Evolutionary conservation across 225 moss, liverwort and hornwort species (phyloP), one percentile per base, ranked within the genome.

Genomic region (Marchantia polymorpha): DNA sequence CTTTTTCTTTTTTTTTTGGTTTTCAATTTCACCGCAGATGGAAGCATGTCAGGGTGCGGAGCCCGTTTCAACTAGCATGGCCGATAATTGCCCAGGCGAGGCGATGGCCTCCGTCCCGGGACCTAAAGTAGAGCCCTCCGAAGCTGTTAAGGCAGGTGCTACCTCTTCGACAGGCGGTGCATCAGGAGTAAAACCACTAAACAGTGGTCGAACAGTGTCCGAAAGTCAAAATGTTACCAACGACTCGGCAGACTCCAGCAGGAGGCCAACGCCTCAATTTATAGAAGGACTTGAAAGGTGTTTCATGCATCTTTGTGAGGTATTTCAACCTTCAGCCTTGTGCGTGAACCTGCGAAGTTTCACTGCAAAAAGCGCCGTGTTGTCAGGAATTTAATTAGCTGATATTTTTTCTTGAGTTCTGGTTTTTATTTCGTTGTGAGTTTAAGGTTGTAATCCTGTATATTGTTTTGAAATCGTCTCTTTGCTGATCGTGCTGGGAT

Each of bases 281-380:
- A 76, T 89, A 67, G 94, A 92, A 75, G 94, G 91, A 81, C 82
- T 94, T 78, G 94, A 94, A 84, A 79, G 80, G 81, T 91, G 96
- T 73, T 96, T 96, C 74, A 71, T 83, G 55, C 89, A 90, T 75
- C 87, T 86, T 73, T 96, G 94, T 69, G 92, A 96, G 94, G 96
- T 94, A 85, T 31, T 66, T 56, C 68, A 6, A 26, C 72, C 47
- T 48, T 12, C 64, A 69, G 65, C 25, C 25, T 64, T 64, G 64
- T 12, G 12, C 29, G 13, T 51, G 0, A 19, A n/a, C 47, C 50
- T 49, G 13, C 2, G 50, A n/a, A 50, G 22, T 71, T n/a, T 12
- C 51, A n/a, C 12, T 11, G 71, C 9, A 50, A 20, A 50, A 12
- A 14, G 69, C 20, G 58, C 5, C 58, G 58, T 10, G 23, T 61